A percentile compares a stretch with the other conserved stretches of the same genome.
Conservation (phyloP, 1,284 basidiomycete genomes). For the Ustilago nuda region DNA sequence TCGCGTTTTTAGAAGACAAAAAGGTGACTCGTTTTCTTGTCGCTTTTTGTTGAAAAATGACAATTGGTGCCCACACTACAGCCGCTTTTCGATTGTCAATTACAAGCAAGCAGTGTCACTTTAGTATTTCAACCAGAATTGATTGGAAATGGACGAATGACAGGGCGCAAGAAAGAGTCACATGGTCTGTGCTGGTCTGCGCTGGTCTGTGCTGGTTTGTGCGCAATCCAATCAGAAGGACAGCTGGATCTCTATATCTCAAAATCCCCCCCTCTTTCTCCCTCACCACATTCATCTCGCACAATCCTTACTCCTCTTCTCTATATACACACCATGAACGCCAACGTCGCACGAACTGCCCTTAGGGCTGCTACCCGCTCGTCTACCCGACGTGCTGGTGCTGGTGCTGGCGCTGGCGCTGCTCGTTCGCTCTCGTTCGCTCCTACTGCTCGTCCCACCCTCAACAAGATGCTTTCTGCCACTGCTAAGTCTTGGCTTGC, state of each 20-base stretch:
- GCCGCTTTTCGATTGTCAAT: not conserved
- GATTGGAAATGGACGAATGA: slow-evolving; percentile 20
- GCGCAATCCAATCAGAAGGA: slow-evolving; percentile 1
- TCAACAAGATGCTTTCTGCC: slow-evolving; percentile 45
- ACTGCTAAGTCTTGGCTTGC: slow-evolving; percentile 49
- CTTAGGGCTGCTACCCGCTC: slow-evolving; percentile 55
- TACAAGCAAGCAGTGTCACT: slow-evolving; percentile 5
- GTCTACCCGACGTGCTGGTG: slow-evolving; percentile 31
- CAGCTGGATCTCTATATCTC: slow-evolving; percentile 7
- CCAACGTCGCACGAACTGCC: slow-evolving; percentile 53
- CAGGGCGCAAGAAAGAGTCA: slow-evolving; percentile 39
- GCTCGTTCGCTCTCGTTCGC: slow-evolving; percentile 52
- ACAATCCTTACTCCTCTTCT: not conserved
- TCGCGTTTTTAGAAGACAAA: not conserved
- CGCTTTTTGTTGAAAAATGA: slow-evolving; percentile 3
- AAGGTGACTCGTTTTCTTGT: slow-evolving; percentile 21
- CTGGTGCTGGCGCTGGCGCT: slow-evolving; percentile 18
- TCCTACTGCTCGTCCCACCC: slow-evolving; percentile 45
- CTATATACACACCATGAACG: slow-evolving; percentile 43
- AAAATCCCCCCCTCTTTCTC: not conserved
- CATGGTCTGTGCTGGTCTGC: slow-evolving; percentile 11
- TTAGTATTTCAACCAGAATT: slow-evolving; percentile 41
- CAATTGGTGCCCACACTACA: not conserved
- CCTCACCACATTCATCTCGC: not conserved
- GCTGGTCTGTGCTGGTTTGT: too few species aligned